Conservation (phyloP, 2,329 filamentous ascomycete species). For the Beauveria sp. region DNA sequence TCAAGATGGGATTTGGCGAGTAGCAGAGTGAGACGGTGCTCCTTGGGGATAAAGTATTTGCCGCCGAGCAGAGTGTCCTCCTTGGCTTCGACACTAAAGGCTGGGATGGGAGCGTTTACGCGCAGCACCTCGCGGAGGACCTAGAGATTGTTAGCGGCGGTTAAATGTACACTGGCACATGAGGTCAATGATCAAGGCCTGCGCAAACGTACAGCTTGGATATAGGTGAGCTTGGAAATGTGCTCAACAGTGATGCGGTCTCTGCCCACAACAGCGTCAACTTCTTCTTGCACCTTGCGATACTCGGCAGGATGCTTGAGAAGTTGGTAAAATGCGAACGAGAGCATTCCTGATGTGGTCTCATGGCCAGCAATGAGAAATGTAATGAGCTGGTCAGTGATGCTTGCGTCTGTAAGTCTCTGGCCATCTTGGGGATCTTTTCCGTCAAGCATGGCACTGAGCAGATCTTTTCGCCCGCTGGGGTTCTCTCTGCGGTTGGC, state of each 20-base stretch:
- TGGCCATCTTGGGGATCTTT: conserved; percentile 60
- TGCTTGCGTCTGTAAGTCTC: conserved; percentile 53
- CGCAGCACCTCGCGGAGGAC: conserved; percentile 59
- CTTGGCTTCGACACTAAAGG: conserved; percentile 45
- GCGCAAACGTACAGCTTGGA: conserved; percentile 41
- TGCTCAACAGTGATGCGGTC: conserved; percentile 52
- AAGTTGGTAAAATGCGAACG: conserved; percentile 58
- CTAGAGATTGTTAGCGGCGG: conserved; percentile 15
- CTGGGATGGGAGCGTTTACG: conserved; percentile 51
- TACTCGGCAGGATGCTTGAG: conserved; percentile 55
- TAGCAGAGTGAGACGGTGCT: conserved; percentile 41
- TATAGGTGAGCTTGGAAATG: conserved; percentile 56
- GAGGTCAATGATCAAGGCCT: background rate
- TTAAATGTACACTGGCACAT: background rate
- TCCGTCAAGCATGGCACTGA: conserved; percentile 62
- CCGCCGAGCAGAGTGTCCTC: conserved; percentile 49
- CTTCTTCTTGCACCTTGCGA: conserved; percentile 56
- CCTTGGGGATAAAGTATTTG: conserved; percentile 51
- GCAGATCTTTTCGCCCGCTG: conserved; percentile 54
- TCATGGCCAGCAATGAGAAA: conserved; percentile 67
- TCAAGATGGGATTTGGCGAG: conserved; percentile 53
- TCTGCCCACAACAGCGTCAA: conserved; percentile 56
- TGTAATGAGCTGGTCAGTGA: conserved; percentile 64
- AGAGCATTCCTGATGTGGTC: conserved; percentile 60
- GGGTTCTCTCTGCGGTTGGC: conserved; percentile 48